Base-by-base conservation (phyloP, 257 asterid genomes). In the Eustoma russellianum region DNA sequence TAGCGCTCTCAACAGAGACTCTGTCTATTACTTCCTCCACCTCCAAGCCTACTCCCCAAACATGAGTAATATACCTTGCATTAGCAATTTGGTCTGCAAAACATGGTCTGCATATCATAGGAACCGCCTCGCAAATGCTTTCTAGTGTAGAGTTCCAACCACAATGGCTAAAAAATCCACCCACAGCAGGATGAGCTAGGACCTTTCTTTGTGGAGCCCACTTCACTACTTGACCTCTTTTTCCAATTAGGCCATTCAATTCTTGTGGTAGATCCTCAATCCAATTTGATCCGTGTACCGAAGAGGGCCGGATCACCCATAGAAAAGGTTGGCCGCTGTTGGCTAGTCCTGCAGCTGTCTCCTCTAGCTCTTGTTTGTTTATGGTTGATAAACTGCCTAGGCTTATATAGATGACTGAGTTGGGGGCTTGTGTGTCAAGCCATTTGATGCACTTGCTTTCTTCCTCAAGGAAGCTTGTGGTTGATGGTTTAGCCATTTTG, bases 291-390 rank as follows among this genome's bases (percentile, higher is more conserved):
- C 66, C 74, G 13, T 55, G 35, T 1, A 53, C 12, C 0, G 55
- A 46, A 6, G n/a, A 48, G 0, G 61, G 50, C n/a, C 56, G 71
- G 34, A 77, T 62, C 28, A 74, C 88, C 85, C 82, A 77, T 30
- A 77, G 15, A 35, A 77, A 72, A 0, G 76, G 74, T 33, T 56
- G 69, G 57, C 15, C 59, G 13, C 78, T 74, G 2, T 67, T 65
- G 17, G 69, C 77, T 35, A 77, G 30, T 7, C 85, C 84, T 76
- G 76, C 69, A 33, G 80, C 88, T 12, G 61, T 62, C 46, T 80
- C 84, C 0, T 6, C 11, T 2, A 74, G 12, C 19, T 63, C 66
- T 1, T 64, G 9, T 18, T 33, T 48, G 17, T 50, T 61, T 58
- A 72, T 60, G 46, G 57, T 15, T 5, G 74, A 76, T 3, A 72